phyloP scores from a whole-genome alignment of 2,329 filamentous ascomycete genomes.

The Neopestalotiopsis sp. region DNA sequence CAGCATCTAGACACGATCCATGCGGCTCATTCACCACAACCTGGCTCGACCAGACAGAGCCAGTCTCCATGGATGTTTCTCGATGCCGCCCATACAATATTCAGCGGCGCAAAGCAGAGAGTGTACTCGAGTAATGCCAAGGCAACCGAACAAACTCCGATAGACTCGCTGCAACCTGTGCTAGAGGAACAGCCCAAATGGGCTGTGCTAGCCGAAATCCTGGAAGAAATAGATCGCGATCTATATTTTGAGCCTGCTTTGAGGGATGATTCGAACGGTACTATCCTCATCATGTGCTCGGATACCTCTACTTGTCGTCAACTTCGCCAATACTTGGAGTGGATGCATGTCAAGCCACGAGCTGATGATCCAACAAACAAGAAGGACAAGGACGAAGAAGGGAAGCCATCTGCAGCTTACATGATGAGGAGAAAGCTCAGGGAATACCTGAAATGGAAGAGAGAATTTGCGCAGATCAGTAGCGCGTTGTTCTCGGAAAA shows the following conservation, averaged over 20 bases:
- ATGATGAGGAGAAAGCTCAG: slow-evolving; percentile 91
- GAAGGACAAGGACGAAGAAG: slow-evolving; percentile 50
- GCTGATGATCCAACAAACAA: slow-evolving; percentile 40
- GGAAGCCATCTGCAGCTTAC: slow-evolving; percentile 75
- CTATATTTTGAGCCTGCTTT: slow-evolving; percentile 79
- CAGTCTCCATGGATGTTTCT: slow-evolving; percentile 97
- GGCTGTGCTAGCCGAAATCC: slow-evolving; percentile 83
- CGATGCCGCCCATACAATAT: slow-evolving; percentile 92
- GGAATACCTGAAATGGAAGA: slow-evolving; percentile 89
- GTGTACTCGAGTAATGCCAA: slow-evolving; percentile 78
- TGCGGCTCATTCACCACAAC: slow-evolving; percentile 85
- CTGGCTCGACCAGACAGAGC: slow-evolving; percentile 84
- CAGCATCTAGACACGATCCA: slow-evolving; percentile 94
- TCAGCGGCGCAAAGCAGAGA: slow-evolving; percentile 84
- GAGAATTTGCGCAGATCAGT: slow-evolving; percentile 85
- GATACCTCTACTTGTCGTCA: slow-evolving; percentile 87
- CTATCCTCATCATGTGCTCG: slow-evolving; percentile 93
- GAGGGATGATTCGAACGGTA: slow-evolving; percentile 87
- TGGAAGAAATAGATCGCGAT: slow-evolving; percentile 92
- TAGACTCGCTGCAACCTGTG: slow-evolving; percentile 75
- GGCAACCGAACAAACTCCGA: slow-evolving; percentile 49
- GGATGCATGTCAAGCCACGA: slow-evolving; percentile 77
- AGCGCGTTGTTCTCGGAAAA: slow-evolving; percentile 79
- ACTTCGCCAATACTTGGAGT: slow-evolving; percentile 87
- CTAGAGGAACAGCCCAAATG: slow-evolving; percentile 97